phyloP scores from a whole-genome alignment of 2,329 filamentous ascomycete genomes.

The Emergomyces pasteurianus region DNA sequence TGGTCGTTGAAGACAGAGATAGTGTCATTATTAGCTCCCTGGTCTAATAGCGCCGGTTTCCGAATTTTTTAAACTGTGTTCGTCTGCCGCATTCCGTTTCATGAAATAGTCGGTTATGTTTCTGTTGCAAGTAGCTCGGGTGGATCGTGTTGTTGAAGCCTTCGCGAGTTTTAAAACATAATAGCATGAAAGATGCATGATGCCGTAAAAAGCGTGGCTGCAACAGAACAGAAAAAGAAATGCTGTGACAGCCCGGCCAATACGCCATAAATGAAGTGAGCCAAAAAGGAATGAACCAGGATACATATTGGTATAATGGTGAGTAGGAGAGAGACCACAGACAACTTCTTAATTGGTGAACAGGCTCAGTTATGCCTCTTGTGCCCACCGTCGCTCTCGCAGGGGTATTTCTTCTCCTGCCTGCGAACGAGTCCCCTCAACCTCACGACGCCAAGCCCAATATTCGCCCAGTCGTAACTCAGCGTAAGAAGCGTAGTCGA shows the following conservation, averaged over 20 bases:
- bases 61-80: neutral
- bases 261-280: neutral
- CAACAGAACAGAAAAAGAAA: neutral
- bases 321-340: neutral
- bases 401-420: slow-evolving; percentile 52
- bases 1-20: slow-evolving; percentile 15
- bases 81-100: neutral
- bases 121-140: slow-evolving; percentile 11
- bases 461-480: slow-evolving; percentile 80
- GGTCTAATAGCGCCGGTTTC: neutral
- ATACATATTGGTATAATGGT: neutral
- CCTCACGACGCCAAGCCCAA: slow-evolving; percentile 76
- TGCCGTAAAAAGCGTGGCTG: neutral
- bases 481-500: slow-evolving; percentile 89
- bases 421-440: slow-evolving; percentile 47
- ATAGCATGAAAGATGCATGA: neutral
- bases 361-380: slow-evolving; percentile 28
- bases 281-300: neutral
- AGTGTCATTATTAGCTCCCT: neutral
- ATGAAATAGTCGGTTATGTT: slow-evolving; percentile 41
- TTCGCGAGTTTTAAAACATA: neutral
- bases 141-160: slow-evolving; percentile 8
- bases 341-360: neutral
- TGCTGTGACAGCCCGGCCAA: neutral
- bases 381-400: slow-evolving; percentile 70